Base-by-base conservation (phyloP, 2,329 filamentous ascomycete species). In the Penicillium sp. region DNA sequence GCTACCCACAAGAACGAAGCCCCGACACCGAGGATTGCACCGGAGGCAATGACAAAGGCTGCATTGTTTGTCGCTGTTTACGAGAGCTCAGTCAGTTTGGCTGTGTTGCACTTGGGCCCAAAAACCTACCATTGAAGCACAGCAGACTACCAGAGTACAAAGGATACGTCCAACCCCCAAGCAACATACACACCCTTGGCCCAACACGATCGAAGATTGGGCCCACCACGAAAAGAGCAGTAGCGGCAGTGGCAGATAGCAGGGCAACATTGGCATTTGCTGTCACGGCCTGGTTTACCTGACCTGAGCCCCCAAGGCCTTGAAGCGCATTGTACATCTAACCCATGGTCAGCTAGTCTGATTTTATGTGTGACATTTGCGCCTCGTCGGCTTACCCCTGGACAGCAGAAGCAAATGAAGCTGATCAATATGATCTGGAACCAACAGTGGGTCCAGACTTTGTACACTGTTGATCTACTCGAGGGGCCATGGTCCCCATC, bases 271-370 rank as follows among this genome's bases (percentile, higher is more conserved):
- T 79, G 5, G 78, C 75, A 61, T 79, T 79, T 36, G 77, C 75
- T n/a, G 77, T 75, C 4, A 79, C 73, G 1, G 75, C 76, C 14
- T 70, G 66, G 58, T 80, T 69, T 39, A 79, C 76, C 53, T 80
- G 77, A 18, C 77, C 78, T 0, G 74, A 76, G 38, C 77, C 77
- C 53, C 78, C 78, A 5, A 80, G 65, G 2, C 77, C 78, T 2
- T 67, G 66, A 4, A 80, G 67, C 8, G 77, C 77, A 68, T 80
- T 80, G 66, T 77, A 80, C 77, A 80, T 79, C 76, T 78, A 46
- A 14, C 39, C 29, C 2, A 16, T 18, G 13, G 38, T 58, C 16
- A 58, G 36, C 7, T 29, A 16, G 18, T 22, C 18, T 14, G 36
- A 11, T 16, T 31, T 22, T 10, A 31, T n/a, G 3, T 6, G 4